Conservation (phyloP, 2,329 filamentous ascomycete species). For the Penicillium brevicompactum region DNA sequence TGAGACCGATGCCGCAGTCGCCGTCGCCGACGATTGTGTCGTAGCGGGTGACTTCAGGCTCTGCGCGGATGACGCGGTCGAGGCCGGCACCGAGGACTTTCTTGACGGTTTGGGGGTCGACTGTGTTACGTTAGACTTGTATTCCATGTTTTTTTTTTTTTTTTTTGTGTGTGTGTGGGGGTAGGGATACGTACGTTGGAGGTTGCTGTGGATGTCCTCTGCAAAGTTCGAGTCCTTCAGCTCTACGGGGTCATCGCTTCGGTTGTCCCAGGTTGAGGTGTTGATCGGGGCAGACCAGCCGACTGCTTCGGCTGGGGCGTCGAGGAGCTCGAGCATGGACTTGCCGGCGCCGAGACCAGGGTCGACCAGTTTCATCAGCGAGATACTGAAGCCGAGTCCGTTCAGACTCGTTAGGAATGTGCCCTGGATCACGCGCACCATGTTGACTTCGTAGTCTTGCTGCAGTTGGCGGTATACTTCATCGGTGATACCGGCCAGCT, state of each 20-base stretch:
- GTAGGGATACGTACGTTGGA: constrained; percentile 47
- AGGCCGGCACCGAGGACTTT: constrained; percentile 59
- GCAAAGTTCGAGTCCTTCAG: constrained; percentile 44
- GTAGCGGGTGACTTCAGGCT: constrained; percentile 67
- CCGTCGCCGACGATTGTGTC: constrained; percentile 87
- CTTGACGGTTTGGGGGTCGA: constrained; percentile 54
- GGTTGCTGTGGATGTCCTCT: constrained; percentile 55
- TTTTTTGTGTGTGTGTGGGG: constrained; percentile 4
- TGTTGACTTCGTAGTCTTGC: constrained; percentile 60
- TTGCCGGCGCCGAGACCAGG: constrained; percentile 57
- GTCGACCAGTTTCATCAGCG: constrained; percentile 64
- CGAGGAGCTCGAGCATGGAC: constrained; percentile 66
- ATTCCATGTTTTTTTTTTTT: constrained; percentile 12
- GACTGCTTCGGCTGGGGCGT: constrained; percentile 66
- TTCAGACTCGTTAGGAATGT: constrained; percentile 75
- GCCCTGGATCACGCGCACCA: constrained; percentile 63
- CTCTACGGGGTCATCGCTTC: constrained; percentile 45
- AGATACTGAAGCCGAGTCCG: constrained; percentile 70
- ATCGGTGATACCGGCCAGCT: constrained; percentile 67
- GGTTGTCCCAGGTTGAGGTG: constrained; percentile 60
- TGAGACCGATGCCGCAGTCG: constrained; percentile 84
- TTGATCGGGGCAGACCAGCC: constrained; percentile 67
- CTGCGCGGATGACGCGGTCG: constrained; percentile 61
- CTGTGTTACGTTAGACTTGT: constrained; percentile 31
- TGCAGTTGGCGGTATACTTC: constrained; percentile 66